A percentile compares a stretch with the other conserved stretches of the same genome.
Evolutionary conservation across 2,329 filamentous ascomycete species (phyloP).

Genomic region (Verticillium longisporum): DNA sequence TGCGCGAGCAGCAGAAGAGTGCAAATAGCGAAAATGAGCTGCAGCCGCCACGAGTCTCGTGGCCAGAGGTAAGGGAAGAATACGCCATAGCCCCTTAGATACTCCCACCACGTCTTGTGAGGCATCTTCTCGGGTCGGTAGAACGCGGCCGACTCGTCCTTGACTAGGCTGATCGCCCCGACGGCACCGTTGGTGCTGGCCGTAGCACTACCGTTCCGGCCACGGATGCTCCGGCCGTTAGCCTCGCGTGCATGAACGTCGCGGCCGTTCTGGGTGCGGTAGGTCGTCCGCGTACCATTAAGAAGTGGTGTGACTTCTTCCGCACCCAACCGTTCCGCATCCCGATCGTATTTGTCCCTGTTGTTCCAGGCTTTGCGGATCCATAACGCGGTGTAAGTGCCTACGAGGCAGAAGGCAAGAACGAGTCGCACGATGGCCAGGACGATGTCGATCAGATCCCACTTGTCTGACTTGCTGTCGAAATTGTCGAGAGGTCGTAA

Average conservation of each 20-base stretch:
- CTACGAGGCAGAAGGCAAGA: conserved; percentile 53
- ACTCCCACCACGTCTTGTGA: conserved; percentile 92
- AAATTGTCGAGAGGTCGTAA: conserved; percentile 13
- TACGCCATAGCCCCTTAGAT: conserved; percentile 81
- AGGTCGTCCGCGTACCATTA: conserved; percentile 28
- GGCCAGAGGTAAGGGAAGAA: conserved; percentile 99
- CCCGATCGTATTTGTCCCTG: conserved; percentile 30
- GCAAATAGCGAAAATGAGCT: conserved; percentile 75
- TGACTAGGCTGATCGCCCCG: conserved; percentile 27
- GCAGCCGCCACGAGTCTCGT: conserved; percentile 64
- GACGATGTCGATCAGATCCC: conserved; percentile 59
- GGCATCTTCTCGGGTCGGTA: conserved; percentile 83
- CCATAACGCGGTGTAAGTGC: conserved; percentile 36
- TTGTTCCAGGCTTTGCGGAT: conserved; percentile 31
- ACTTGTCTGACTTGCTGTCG: conserved; percentile 21
- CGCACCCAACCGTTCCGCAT: conserved; percentile 13
- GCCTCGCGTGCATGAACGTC: conserved; percentile 12
- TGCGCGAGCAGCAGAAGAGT: conserved; percentile 75
- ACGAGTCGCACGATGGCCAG: conserved; percentile 64
- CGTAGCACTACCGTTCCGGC: conserved; percentile 16
- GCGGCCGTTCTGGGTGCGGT: conserved; percentile 27
- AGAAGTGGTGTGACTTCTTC: conserved; percentile 62
- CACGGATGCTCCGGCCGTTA: conserved; percentile 9
- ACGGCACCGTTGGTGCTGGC: conserved; percentile 26
- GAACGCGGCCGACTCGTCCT: conserved; percentile 69